Evolutionary conservation across 1,284 basidiomycete species (phyloP).

Genomic region (Amylostereum areolatum): DNA sequence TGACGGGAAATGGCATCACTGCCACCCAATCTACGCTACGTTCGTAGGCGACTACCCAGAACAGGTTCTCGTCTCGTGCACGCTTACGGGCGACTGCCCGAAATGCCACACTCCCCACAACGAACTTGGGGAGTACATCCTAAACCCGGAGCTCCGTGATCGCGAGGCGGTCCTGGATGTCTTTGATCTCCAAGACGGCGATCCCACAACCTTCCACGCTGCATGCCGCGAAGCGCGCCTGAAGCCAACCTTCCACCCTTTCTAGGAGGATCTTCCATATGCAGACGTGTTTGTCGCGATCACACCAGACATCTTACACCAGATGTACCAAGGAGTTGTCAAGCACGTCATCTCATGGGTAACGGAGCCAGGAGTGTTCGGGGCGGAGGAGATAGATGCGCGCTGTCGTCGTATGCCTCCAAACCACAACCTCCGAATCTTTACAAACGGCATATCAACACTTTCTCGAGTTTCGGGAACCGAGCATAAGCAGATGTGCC

Average conservation of each 20-base stretch:
- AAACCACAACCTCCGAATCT: conserved; percentile 30
- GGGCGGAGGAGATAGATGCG: conserved; percentile 14
- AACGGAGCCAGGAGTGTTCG: not conserved
- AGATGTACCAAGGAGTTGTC: conserved; percentile 29
- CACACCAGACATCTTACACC: conserved; percentile 38
- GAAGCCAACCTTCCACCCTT: conserved; percentile 22
- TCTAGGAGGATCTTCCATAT: conserved; percentile 31
- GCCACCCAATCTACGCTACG: conserved; percentile 20
- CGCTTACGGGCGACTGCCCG: conserved; percentile 16
- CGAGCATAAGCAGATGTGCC: conserved; percentile 1
- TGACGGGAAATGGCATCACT: conserved; percentile 17
- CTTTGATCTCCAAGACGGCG: not conserved
- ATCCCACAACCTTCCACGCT: not conserved
- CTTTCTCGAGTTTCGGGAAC: not conserved
- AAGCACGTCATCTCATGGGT: conserved; percentile 25
- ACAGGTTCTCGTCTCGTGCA: conserved; percentile 18
- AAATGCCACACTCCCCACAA: conserved; percentile 7
- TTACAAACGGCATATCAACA: conserved; percentile 31
- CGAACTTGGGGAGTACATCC: conserved; percentile 5
- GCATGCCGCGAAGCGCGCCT: conserved; percentile 9
- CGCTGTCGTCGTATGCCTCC: conserved; percentile 14
- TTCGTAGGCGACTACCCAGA: conserved; percentile 23
- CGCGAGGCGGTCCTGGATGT: not conserved
- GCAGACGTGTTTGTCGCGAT: conserved; percentile 29
- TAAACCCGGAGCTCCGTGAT: not conserved